phyloP scores from a whole-genome alignment of 2,329 filamentous ascomycete genomes.

The Cercospora sp. region DNA sequence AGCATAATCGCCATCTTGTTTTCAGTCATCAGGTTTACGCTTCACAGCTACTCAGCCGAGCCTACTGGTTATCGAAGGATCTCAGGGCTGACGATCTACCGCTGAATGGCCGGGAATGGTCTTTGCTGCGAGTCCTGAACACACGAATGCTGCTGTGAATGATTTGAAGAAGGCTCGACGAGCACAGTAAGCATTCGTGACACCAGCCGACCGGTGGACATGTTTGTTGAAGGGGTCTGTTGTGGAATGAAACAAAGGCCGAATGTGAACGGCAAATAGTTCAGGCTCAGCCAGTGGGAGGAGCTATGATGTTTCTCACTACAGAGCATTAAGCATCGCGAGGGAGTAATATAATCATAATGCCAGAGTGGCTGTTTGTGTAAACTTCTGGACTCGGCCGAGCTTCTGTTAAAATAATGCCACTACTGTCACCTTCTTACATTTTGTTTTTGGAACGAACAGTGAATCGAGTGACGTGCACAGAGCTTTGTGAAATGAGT shows the following conservation, averaged over 20 bases:
- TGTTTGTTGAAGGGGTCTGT: neutral
- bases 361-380: neutral
- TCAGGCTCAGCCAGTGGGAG: neutral
- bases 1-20: neutral
- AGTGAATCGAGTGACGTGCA: neutral
- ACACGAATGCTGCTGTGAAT: neutral
- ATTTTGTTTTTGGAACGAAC: neutral
- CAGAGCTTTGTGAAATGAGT: neutral
- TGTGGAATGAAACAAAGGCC: neutral
- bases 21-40: neutral
- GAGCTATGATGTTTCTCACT: neutral
- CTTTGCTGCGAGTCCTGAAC: neutral
- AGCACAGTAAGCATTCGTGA: neutral
- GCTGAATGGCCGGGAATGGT: neutral
- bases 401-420: neutral
- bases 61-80: neutral
- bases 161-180: neutral
- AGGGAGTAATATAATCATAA: neutral
- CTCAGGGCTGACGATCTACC: neutral
- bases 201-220: neutral
- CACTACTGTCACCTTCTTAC: neutral
- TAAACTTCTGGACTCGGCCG: neutral
- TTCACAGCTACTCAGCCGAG: neutral
- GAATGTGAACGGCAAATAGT: neutral
- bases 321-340: neutral